Evolutionary conservation across 108 stramenopile genomes (phyloP), one percentile per base, ranked within the genome.

Genomic region (Cyclostephanos tholiformis): DNA sequence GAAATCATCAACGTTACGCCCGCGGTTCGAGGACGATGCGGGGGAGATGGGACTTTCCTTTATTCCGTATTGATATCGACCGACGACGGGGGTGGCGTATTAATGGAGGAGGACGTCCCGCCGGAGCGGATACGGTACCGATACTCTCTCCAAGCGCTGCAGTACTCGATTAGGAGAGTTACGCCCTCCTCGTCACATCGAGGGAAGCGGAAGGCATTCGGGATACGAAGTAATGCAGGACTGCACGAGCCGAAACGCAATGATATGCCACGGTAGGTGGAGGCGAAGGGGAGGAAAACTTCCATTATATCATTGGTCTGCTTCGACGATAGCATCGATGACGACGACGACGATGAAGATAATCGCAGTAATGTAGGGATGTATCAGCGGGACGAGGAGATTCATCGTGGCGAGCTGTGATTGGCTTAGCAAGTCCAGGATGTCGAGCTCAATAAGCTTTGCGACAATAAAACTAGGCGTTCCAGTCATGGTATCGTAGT

Each of bases 1-100:
- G 62, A 63, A 38, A 43, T 63, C 9, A 38, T 63, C 0, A 38
- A 41, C 41, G 29, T 63, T 7, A 63, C 4, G 62, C 62, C 62
- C 35, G 62, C 29, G 9, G 41, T 38, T 38, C 14, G 62, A 43
- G 14, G 44, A 46, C 44, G 44, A 46, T 14, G 41, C 9, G 41
- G 41, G 7, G 52, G 19, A n/a, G 7, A 53, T 6, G 8, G 41
- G 41, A n/a, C 4, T 5, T 25, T 25, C 9, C 0, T 25, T 26
- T 55, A 55, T 26, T 27, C 53, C 12, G 53, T 55, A 0, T 27
- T 55, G 25, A 25, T 55, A 10, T 8, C 53, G 10, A 55, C 53
- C 0, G 16, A 12, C 3, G 53, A 55, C 19, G n/a, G 20, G 26
- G 23, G 53, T 16, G 14, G 53, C 7, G 23, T 25, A 8, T 2